Evolutionary conservation across 306 rosid genomes (phyloP).

Genomic region (Hylodesmum podocarpum): DNA sequence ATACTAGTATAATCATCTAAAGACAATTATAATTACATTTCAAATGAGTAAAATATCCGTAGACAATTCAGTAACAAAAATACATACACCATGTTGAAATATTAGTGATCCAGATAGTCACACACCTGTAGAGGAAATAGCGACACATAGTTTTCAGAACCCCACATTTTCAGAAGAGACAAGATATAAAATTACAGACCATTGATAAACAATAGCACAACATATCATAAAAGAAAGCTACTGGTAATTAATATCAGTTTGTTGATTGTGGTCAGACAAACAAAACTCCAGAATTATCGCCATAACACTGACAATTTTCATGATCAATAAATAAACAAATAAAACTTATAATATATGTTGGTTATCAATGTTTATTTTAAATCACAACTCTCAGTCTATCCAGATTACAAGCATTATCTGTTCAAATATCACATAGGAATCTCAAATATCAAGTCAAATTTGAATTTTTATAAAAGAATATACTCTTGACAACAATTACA

Average conservation of each 20-base stretch:
- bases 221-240: constrained; percentile 4
- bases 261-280: neutral
- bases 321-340: neutral
- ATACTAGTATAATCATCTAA: neutral
- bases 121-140: neutral
- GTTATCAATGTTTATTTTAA: neutral
- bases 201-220: neutral
- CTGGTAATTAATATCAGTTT: neutral
- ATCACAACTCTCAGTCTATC: neutral
- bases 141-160: constrained; percentile 9
- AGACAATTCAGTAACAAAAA: neutral
- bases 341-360: neutral
- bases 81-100: constrained; percentile 13
- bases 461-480: neutral
- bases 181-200: neutral
- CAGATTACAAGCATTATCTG: neutral
- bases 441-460: neutral
- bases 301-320: neutral
- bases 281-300: neutral
- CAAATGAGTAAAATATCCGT: neutral
- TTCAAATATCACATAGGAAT: neutral
- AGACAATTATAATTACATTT: neutral
- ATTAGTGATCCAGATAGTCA: neutral
- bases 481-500: neutral
- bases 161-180: neutral